Evolutionary conservation across 116 monocot species (phyloP).

Genomic region (Papilionanthe hybrid): DNA sequence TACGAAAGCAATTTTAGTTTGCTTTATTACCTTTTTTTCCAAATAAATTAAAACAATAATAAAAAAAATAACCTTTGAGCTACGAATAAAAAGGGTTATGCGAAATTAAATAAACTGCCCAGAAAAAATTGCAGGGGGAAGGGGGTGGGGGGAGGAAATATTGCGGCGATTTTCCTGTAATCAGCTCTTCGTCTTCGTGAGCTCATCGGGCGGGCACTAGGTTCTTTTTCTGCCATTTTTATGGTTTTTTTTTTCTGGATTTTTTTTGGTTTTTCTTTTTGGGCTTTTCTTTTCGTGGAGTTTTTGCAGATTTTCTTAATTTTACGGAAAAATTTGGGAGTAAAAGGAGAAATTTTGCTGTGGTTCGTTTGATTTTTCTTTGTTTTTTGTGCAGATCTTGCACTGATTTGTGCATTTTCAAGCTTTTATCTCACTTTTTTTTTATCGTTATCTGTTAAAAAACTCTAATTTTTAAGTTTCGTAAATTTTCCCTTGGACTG

Average conservation of each 20-base stretch:
- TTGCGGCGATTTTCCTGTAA: constrained; percentile 14
- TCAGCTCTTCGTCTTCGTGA: not conserved
- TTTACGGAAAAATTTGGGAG: not conserved
- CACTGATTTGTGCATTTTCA: constrained; percentile 3
- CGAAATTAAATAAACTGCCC: constrained; percentile 14
- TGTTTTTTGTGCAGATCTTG: constrained; percentile 1
- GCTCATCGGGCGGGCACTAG: not conserved
- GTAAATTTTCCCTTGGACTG: constrained; percentile 14
- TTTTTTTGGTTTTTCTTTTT: constrained; percentile 15
- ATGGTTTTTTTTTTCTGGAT: constrained; percentile 7
- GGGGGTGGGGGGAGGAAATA: constrained; percentile 1
- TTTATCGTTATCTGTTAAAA: constrained; percentile 19
- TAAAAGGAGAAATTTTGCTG: not conserved
- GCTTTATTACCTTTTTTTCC: constrained; percentile 33
- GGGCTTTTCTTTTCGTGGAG: constrained; percentile 10
- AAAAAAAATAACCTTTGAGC: constrained; percentile 4
- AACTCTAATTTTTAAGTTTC: not conserved
- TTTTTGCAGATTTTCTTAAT: constrained; percentile 4
- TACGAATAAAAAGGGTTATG: not conserved
- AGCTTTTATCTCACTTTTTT: not conserved
- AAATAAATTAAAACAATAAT: not conserved
- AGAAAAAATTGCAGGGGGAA: constrained; percentile 1
- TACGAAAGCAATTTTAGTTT: constrained; percentile 35
- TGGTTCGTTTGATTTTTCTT: constrained; percentile 7
- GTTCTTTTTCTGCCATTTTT: constrained; percentile 14